Evolutionary conservation across 2,329 filamentous ascomycete genomes (phyloP).

Genomic region (Xylariaceae sp.): DNA sequence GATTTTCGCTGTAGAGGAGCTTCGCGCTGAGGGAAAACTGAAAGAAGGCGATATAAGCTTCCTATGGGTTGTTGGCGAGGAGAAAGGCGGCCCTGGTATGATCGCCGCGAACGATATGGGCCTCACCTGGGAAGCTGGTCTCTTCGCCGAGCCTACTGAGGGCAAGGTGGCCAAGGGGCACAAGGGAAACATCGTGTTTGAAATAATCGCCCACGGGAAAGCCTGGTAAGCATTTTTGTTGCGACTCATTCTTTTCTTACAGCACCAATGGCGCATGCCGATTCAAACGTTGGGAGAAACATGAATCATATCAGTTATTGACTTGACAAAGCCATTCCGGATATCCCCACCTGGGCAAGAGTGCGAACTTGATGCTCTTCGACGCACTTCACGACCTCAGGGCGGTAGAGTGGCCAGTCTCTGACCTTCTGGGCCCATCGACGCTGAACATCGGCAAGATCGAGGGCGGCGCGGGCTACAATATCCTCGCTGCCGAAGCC

Average conservation of each 20-base stretch:
- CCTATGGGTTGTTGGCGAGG: slow-evolving; percentile 44
- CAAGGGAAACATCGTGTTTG: slow-evolving; percentile 41
- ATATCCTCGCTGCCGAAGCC: slow-evolving; percentile 36
- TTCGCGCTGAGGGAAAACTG: slow-evolving; percentile 25
- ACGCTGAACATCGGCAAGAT: slow-evolving; percentile 39
- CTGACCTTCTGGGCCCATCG: slow-evolving; percentile 36
- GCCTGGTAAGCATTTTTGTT: slow-evolving; percentile 20
- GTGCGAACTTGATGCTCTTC: slow-evolving; percentile 32
- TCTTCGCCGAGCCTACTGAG: slow-evolving; percentile 53
- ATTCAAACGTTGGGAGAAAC: neutral
- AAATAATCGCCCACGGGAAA: slow-evolving; percentile 29
- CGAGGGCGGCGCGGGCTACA: slow-evolving; percentile 36
- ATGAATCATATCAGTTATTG: neutral
- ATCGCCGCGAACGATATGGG: slow-evolving; percentile 41
- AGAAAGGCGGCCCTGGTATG: slow-evolving; percentile 52
- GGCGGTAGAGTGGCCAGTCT: slow-evolving; percentile 31
- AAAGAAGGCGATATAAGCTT: slow-evolving; percentile 30
- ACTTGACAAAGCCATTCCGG: slow-evolving; percentile 30
- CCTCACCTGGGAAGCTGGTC: slow-evolving; percentile 41
- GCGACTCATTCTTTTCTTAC: neutral
- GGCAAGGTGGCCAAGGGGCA: slow-evolving; percentile 48
- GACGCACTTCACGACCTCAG: slow-evolving; percentile 32
- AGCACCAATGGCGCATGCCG: neutral
- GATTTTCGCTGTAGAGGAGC: slow-evolving; percentile 40
- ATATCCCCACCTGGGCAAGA: slow-evolving; percentile 34